Percentiles rank a stretch among this genome's conserved stretches.
Evolutionary conservation across 495 filamentous ascomycete genomes (phyloP).

Genomic region (Aspergillus diversus): DNA sequence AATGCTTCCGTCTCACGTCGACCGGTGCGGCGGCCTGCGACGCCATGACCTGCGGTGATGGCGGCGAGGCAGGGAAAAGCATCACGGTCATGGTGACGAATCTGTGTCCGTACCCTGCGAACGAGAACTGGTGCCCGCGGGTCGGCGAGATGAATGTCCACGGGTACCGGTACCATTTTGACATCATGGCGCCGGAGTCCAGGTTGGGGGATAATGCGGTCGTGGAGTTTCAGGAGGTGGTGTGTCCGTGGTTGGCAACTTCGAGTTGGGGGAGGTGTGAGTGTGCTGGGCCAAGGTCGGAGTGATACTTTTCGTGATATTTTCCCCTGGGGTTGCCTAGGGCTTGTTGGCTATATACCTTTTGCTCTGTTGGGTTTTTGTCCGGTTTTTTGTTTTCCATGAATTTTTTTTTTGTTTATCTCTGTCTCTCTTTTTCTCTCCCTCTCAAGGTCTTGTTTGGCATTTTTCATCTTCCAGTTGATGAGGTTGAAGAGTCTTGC

Average conservation of each 20-base stretch:
- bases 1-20: slow-evolving; percentile 16
- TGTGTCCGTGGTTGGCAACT: neutral
- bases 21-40: slow-evolving; percentile 8
- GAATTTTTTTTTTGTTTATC: no score
- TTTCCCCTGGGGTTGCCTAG: no score
- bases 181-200: slow-evolving; percentile 14
- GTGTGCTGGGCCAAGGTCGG: neutral
- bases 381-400: no score
- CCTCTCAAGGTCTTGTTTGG: no score
- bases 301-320: no score
- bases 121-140: slow-evolving; percentile 19
- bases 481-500: no score
- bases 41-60: slow-evolving; percentile 9
- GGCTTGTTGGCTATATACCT: no score
- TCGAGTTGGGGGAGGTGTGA: slow-evolving; percentile 9
- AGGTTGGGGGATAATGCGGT: slow-evolving; percentile 18
- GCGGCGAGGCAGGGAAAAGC: slow-evolving; percentile 10
- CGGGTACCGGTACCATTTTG: slow-evolving; percentile 18
- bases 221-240: slow-evolving; percentile 18
- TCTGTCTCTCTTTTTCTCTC: no score
- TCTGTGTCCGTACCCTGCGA: slow-evolving; percentile 15
- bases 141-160: slow-evolving; percentile 10
- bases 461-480: no score
- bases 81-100: slow-evolving; percentile 21
- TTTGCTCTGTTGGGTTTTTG: no score